phyloP scores from a whole-genome alignment of 352 stramenopile species.

The Pythium scleroteichum region DNA sequence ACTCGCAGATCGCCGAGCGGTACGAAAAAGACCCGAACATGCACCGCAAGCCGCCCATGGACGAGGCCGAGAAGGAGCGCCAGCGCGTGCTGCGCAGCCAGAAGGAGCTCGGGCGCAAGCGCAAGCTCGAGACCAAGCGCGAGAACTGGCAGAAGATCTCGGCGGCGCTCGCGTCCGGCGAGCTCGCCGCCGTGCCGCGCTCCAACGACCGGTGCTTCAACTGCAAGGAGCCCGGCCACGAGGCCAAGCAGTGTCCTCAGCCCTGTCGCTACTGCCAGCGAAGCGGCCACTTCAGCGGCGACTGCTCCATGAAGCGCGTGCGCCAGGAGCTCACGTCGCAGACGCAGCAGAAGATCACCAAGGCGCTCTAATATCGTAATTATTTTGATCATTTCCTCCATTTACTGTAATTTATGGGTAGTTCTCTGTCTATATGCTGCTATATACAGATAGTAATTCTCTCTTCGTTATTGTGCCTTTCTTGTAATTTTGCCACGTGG shows the following conservation, averaged over 20 bases:
- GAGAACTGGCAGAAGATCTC: conserved; percentile 54
- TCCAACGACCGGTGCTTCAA: conserved; percentile 74
- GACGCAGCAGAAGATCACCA: conserved; percentile 54
- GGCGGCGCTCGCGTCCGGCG: conserved; percentile 46
- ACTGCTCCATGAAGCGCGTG: conserved; percentile 66
- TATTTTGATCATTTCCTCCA: neutral
- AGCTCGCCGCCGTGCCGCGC: conserved; percentile 49
- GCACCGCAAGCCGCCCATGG: conserved; percentile 73
- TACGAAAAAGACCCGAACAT: conserved; percentile 59
- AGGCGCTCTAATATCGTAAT: conserved; percentile 41
- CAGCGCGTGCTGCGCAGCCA: conserved; percentile 71
- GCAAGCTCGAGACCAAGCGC: conserved; percentile 69
- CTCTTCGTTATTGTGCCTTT: too few relatives aligned
- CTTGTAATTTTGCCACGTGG: too few relatives aligned
- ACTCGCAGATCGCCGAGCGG: conserved; percentile 57
- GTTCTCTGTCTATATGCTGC: too few relatives aligned
- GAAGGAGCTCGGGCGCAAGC: conserved; percentile 74
- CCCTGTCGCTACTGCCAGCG: conserved; percentile 84
- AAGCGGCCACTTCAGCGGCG: conserved; percentile 69
- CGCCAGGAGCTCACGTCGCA: conserved; percentile 51
- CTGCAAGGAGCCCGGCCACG: conserved; percentile 80
- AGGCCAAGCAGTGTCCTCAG: conserved; percentile 71
- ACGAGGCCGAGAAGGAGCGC: conserved; percentile 78
- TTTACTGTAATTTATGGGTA: conserved; percentile 2
- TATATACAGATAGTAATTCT: too few relatives aligned